Evolutionary conservation across 306 rosid genomes (phyloP).

Genomic region (Albizia julibrissin): DNA sequence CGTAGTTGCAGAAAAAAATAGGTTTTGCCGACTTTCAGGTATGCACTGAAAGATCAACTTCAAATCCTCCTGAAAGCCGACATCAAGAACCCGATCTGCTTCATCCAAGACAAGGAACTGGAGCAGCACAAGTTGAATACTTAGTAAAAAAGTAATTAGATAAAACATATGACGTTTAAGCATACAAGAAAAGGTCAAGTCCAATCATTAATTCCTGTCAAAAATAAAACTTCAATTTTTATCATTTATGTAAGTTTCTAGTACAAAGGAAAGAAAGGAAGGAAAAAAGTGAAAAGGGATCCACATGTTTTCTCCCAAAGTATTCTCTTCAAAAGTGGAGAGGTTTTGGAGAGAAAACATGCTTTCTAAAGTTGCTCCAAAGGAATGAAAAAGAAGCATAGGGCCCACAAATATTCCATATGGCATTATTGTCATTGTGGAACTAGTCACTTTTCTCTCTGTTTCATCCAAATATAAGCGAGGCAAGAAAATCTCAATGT

Average conservation of each 20-base stretch:
- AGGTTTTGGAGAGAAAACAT: background rate
- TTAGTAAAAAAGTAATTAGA: background rate
- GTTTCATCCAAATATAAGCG: background rate
- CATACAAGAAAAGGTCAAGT: background rate
- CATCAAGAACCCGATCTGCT: conserved; percentile 89
- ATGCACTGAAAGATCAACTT: conserved; percentile 71
- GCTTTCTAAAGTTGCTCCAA: background rate
- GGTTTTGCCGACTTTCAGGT: conserved; percentile 79
- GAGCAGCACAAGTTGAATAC: conserved; percentile 21
- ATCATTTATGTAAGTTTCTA: background rate
- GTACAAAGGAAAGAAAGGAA: background rate
- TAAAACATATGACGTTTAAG: background rate
- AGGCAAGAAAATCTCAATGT: too few species aligned
- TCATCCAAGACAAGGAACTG: conserved; percentile 93
- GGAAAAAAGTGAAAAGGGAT: background rate
- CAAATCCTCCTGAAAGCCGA: conserved; percentile 82
- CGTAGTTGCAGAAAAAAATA: conserved; percentile 84
- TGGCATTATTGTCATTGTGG: background rate
- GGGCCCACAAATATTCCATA: background rate
- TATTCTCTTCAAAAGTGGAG: background rate
- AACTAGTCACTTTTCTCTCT: background rate
- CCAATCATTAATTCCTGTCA: background rate
- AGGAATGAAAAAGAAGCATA: background rate
- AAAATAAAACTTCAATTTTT: background rate
- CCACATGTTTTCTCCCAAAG: background rate